A percentile compares a stretch with the other conserved stretches of the same genome.
These are phyloP conservation scores for Clausena lansium DNA, from an alignment of 345 rosid genomes.

Conservation along the genomic window DNA sequence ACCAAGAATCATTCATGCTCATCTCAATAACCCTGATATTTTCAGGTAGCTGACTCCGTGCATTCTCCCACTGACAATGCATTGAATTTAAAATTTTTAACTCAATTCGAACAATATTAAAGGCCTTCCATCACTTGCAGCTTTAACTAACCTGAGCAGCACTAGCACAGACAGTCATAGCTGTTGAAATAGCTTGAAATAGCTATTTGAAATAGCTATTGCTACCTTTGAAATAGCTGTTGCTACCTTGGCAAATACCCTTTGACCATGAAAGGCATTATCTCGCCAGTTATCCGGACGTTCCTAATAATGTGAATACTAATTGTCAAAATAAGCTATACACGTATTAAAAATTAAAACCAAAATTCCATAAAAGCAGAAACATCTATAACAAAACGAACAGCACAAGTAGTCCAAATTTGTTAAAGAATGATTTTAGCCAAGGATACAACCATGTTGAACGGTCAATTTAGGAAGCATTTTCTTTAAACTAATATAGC, in stretches of 20 bases:
- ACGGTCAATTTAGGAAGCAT: neutral
- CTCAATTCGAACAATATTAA: constrained; percentile 11
- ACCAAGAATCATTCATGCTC: constrained; percentile 97
- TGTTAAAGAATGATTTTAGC: neutral
- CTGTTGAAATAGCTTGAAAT: too few relatives aligned
- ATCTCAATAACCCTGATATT: constrained; percentile 80
- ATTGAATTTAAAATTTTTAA: neutral
- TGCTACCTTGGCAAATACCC: constrained; percentile 62
- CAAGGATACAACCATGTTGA: neutral
- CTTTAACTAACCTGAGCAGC: constrained; percentile 61
- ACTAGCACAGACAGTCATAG: constrained; percentile 88
- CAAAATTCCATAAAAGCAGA: neutral
- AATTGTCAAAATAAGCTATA: neutral
- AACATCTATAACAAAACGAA: neutral
- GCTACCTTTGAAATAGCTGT: constrained; percentile 67
- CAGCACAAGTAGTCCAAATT: neutral
- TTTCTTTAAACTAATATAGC: neutral
- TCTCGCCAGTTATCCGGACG: constrained; percentile 92
- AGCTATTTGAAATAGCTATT: too few relatives aligned
- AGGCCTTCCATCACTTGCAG: constrained; percentile 5
- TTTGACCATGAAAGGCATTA: constrained; percentile 59
- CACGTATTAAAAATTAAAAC: neutral
- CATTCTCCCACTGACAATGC: constrained; percentile 72
- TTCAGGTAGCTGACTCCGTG: constrained; percentile 67
- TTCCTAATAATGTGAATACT: constrained; percentile 45